Base-by-base conservation (phyloP, 2,329 filamentous ascomycete genomes). In the Grosmannia huntii region DNA sequence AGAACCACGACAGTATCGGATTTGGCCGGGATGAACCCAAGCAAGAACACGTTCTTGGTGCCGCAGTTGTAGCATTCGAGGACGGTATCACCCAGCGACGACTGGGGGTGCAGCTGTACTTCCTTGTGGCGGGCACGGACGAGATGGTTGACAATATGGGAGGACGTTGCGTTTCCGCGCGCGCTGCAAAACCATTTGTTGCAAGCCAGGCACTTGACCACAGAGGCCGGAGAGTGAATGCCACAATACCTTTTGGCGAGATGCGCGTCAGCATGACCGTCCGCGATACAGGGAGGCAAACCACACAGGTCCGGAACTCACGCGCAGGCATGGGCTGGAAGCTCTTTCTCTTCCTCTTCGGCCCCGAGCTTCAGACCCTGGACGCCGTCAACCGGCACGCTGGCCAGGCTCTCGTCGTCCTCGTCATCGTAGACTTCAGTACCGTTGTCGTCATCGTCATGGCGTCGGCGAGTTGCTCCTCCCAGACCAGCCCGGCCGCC, bases 181-280 rank as follows among this genome's bases (percentile, higher is more conserved):
- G 92, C 91, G 72, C 91, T 97, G 75, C 94, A 99, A 71, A 99
- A 99, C 94, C 94, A 99, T 71, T 97, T 99, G 76, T 83, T 92
- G 77, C 94, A 99, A 61, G 86, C 82, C 61, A 99, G 79, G 69
- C 94, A 99, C 75, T 96, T 97, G 66, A 99, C 94, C 59, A 99
- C 95, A 64, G 88, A 94, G 69, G 87, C 87, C 2, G 94, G 87
- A 60, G 95, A 95, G 75, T 99, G 94, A 63, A 99, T 99, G 60
- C 94, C 94, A 70, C 94, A 99, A 72, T 96, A 96, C 46, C 90
- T 94, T 53, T 44, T 19, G 61, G 61, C 23, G 16, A 31, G 23
- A 52, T 11, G n/a, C 4, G 14, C 19, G 16, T 46, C 53, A 44
- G 25, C 23, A 41, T 31, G 19, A 31, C 23, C 16, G 19, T 28